These are phyloP conservation scores for Bonia amplexicaulis DNA, from an alignment of 176 grass and related monocot species.

Conservation along the genomic window DNA sequence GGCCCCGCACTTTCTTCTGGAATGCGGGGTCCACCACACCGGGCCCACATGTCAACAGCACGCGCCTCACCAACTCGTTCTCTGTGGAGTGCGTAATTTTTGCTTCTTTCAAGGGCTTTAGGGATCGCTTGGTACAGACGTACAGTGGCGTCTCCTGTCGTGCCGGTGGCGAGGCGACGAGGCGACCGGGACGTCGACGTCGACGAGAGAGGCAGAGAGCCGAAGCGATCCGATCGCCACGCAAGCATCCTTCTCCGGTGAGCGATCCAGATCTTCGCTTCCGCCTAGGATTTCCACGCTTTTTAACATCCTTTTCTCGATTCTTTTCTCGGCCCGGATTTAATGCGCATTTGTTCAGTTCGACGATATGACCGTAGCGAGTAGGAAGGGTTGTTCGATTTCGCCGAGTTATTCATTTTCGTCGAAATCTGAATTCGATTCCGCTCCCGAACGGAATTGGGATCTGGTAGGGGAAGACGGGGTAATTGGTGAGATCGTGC, in stretches of 20 bases:
- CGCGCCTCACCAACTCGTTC: neutral
- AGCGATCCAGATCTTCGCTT: neutral
- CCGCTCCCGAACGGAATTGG: neutral
- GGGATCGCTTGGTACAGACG: neutral
- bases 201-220: neutral
- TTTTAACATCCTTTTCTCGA: neutral
- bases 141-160: neutral
- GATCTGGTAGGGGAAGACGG: neutral
- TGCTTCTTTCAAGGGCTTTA: neutral
- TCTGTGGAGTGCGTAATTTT: neutral
- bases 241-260: neutral
- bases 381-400: neutral
- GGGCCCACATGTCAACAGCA: neutral
- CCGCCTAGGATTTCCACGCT: neutral
- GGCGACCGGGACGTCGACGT: neutral
- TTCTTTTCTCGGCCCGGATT: neutral
- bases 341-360: neutral
- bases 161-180: slow-evolving; percentile 14
- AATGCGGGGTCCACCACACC: fast-evolving
- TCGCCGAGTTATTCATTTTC: neutral
- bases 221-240: neutral
- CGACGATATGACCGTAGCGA: neutral
- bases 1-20: neutral
- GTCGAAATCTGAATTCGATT: neutral
- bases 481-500: neutral